Percentiles rank a stretch among this genome's conserved stretches.
These are phyloP conservation scores for Nakazawaea ishiwadae DNA, from an alignment of 805 yeast species.

Conservation along the genomic window DNA sequence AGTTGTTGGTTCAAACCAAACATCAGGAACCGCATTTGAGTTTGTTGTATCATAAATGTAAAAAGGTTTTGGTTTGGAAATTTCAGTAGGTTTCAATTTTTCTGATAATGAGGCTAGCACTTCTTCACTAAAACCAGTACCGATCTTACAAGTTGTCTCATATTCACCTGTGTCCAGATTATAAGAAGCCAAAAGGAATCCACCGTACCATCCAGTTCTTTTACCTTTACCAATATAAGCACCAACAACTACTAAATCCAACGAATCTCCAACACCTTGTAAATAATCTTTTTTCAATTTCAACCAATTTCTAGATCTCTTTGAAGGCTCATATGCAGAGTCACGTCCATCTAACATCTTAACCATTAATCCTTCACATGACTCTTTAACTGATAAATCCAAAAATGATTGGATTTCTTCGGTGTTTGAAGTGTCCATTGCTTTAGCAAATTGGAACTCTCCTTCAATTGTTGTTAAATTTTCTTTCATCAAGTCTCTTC, in stretches of 20 bases:
- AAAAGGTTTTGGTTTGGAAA: conserved; percentile 58
- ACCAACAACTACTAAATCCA: conserved; percentile 90
- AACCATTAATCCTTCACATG: conserved; percentile 96
- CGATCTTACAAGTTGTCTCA: conserved; percentile 95
- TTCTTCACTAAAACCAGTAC: conserved; percentile 94
- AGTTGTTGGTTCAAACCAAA: conserved; percentile 86
- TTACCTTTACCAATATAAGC: conserved; percentile 93
- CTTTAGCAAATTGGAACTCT: conserved; percentile 76
- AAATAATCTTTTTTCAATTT: conserved; percentile 92
- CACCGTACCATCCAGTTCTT: conserved; percentile 93
- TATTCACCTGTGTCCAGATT: conserved; percentile 88
- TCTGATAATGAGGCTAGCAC: conserved; percentile 57
- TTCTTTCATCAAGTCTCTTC: conserved; percentile 57
- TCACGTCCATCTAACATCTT: conserved; percentile 80
- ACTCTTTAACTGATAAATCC: conserved; percentile 82
- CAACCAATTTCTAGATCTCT: conserved; percentile 92
- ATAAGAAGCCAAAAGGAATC: conserved; percentile 85
- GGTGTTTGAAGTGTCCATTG: conserved; percentile 61
- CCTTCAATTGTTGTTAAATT: conserved; percentile 63
- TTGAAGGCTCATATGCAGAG: conserved; percentile 88
- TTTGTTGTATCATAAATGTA: conserved; percentile 57
- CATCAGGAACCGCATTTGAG: conserved; percentile 75
- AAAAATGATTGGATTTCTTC: conserved; percentile 78
- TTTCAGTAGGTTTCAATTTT: conserved; percentile 63
- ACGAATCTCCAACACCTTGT: conserved; percentile 92